Base-by-base conservation (phyloP, 139 green algal genomes). In the Tetradesmus obliquus region DNA sequence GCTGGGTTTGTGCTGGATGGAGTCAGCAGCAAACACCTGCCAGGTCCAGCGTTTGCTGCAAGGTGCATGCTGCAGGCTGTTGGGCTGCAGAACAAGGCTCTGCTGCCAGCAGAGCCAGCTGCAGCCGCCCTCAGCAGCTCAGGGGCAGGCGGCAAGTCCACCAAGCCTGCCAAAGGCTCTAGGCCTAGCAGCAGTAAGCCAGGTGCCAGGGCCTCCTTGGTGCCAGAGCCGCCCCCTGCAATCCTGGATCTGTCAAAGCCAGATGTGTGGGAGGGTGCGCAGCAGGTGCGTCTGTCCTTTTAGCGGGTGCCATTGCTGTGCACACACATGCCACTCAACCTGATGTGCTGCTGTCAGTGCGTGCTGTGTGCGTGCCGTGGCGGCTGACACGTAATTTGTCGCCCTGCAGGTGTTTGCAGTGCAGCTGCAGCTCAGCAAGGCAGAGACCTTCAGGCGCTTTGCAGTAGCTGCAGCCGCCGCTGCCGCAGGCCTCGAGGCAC, bases 1-100 rank as follows among this genome's bases (percentile, higher is more conserved):
- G 79, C 89, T 12, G 95, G 95, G n/a, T 58, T 96, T 20, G 91
- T 97, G 13, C 58, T 97, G 17, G 93, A 97, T 87, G 90, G 92
- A 3, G 54, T 96, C 13, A 20, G n/a, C 55, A 93, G 88, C 12
- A 72, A 90, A 3, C 94, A 94, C 60, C 66, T 93, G n/a, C 54
- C 86, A 4, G 55, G 91, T 3, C 45, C 88, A 8, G 55, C 86
- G 19, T 13, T 84, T 10, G 92, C 86, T 15, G 84, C 91, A 2
- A 87, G 87, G 57, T 87, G 90, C 24, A 80, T 96, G 66, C 84
- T 97, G 86, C 55, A 92, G 15, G 93, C 92, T 9, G 24, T 95
- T 57, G 94, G 94, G 55, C 86, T 97, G 88, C 55, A 93, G 32
- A 60, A 53, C 51, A 94, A 93, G 55, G 53, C 91, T 17, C 32